Conservation (phyloP, 164 flowering plant genomes). For the Chimonanthus salicifolius region DNA sequence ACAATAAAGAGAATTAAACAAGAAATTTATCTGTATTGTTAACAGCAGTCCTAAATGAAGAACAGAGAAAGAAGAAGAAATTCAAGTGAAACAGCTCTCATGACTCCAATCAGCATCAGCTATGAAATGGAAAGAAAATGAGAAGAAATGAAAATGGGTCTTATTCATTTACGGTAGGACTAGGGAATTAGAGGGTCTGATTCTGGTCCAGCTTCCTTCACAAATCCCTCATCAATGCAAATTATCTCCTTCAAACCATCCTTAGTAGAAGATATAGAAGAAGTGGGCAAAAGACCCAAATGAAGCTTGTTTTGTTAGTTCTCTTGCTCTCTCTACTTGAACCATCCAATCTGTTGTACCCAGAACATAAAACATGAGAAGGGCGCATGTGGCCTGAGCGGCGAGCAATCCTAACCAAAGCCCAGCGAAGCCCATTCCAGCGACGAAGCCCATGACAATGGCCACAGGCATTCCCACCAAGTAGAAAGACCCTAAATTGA, state of each 20-base stretch:
- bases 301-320: slow-evolving; percentile 33
- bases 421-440: slow-evolving; percentile 70
- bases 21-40: slow-evolving; percentile 2
- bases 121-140: neutral
- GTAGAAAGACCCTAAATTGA: slow-evolving; percentile 88
- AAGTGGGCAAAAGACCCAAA: slow-evolving; percentile 2
- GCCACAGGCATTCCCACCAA: slow-evolving; percentile 96
- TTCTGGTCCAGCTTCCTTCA: slow-evolving; percentile 42
- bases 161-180: slow-evolving; percentile 17
- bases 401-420: slow-evolving; percentile 90
- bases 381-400: slow-evolving; percentile 81
- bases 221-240: slow-evolving; percentile 21
- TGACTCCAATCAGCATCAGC: slow-evolving; percentile 13
- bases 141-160: slow-evolving; percentile 3
- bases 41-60: neutral
- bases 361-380: slow-evolving; percentile 65
- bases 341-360: slow-evolving; percentile 66
- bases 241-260: slow-evolving; percentile 21
- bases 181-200: slow-evolving; percentile 51
- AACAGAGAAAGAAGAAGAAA: neutral
- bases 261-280: neutral
- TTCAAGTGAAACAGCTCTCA: slow-evolving; percentile 4
- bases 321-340: slow-evolving; percentile 61
- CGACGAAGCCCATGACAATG: slow-evolving; percentile 57
- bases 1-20: slow-evolving; percentile 1